A percentile compares a stretch with the other conserved stretches of the same genome.
These are phyloP conservation scores for Phytophthora colocasiae DNA, from an alignment of 352 stramenopile genomes.

Conservation along the genomic window DNA sequence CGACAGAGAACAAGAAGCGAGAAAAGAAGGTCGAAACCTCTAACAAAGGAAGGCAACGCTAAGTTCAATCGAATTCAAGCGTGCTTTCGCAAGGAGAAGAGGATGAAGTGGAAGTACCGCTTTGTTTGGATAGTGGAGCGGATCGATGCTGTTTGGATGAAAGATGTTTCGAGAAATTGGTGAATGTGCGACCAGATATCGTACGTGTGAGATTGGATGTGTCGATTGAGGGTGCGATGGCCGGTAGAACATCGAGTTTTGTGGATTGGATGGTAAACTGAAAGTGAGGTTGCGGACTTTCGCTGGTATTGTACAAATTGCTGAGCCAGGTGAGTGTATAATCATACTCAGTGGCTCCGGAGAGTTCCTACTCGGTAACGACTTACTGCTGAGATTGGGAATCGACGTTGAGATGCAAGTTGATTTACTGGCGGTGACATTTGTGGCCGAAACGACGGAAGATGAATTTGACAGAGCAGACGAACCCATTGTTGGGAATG, in stretches of 20 bases:
- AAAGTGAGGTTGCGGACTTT: slow-evolving; percentile 12
- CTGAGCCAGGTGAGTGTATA: slow-evolving; percentile 18
- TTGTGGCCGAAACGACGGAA: neutral
- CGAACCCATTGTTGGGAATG: neutral
- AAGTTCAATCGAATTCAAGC: slow-evolving; percentile 3
- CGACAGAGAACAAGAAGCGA: no score
- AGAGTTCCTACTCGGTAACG: slow-evolving; percentile 21
- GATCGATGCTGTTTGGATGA: slow-evolving; percentile 7
- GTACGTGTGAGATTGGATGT: neutral
- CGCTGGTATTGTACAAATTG: slow-evolving; percentile 12
- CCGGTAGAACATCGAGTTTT: slow-evolving; percentile 4
- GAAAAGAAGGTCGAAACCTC: no score
- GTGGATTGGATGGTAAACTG: slow-evolving; percentile 17
- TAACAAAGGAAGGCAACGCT: slow-evolving; percentile 8
- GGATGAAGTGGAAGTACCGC: slow-evolving; percentile 2
- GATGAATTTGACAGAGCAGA: slow-evolving; percentile 20
- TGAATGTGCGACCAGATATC: neutral
- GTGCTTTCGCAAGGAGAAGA: slow-evolving; percentile 6
- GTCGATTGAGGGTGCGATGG: neutral
- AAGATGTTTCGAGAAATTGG: slow-evolving; percentile 1
- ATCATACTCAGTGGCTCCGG: slow-evolving; percentile 16
- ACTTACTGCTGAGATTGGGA: slow-evolving; percentile 13
- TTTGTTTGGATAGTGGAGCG: slow-evolving; percentile 16
- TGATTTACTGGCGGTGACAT: slow-evolving; percentile 7
- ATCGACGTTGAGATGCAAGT: slow-evolving; percentile 21